Percentiles rank a stretch among this genome's conserved stretches.
phyloP scores from a whole-genome alignment of 768 basidiomycete genomes.

The Lyophyllum semitale region DNA sequence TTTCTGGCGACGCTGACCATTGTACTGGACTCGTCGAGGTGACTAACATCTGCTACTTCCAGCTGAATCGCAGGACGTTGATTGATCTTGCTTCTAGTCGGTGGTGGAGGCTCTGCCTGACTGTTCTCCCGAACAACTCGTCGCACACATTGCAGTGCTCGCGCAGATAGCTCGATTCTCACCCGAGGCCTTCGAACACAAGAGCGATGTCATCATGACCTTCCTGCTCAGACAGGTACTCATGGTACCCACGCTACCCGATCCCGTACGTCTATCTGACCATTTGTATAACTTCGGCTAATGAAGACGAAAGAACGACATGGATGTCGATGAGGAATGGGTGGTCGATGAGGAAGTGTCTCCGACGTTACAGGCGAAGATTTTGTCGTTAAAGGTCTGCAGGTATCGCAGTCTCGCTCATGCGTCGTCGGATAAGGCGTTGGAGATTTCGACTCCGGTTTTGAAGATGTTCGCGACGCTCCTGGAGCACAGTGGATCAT shows the following conservation, averaged over 20 bases:
- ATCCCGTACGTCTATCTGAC: slow-evolving; percentile 40
- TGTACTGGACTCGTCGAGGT: slow-evolving; percentile 70
- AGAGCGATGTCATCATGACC: slow-evolving; percentile 71
- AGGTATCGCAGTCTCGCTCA: slow-evolving; percentile 80
- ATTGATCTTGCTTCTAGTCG: slow-evolving; percentile 38
- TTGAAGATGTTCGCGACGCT: slow-evolving; percentile 74
- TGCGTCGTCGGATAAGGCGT: slow-evolving; percentile 54
- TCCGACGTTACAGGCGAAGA: slow-evolving; percentile 62
- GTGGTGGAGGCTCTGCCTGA: slow-evolving; percentile 56
- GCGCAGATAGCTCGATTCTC: slow-evolving; percentile 71
- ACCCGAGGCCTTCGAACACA: slow-evolving; percentile 75
- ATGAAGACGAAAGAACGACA: slow-evolving; percentile 46
- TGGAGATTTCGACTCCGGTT: slow-evolving; percentile 73
- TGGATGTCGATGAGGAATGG: slow-evolving; percentile 77
- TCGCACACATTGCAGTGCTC: slow-evolving; percentile 71
- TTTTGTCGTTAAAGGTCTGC: slow-evolving; percentile 78
- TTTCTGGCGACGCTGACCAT: slow-evolving; percentile 50
- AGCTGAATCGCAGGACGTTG: not conserved
- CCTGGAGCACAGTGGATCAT: slow-evolving; percentile 68
- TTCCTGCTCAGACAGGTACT: slow-evolving; percentile 74
- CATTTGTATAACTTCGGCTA: not conserved
- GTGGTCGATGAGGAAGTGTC: slow-evolving; percentile 64
- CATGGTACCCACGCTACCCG: slow-evolving; percentile 51
- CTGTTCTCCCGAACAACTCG: slow-evolving; percentile 50
- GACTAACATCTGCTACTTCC: slow-evolving; percentile 14